Evolutionary conservation across 2,329 filamentous ascomycete genomes (phyloP).

Genomic region (Saccharata proteae): DNA sequence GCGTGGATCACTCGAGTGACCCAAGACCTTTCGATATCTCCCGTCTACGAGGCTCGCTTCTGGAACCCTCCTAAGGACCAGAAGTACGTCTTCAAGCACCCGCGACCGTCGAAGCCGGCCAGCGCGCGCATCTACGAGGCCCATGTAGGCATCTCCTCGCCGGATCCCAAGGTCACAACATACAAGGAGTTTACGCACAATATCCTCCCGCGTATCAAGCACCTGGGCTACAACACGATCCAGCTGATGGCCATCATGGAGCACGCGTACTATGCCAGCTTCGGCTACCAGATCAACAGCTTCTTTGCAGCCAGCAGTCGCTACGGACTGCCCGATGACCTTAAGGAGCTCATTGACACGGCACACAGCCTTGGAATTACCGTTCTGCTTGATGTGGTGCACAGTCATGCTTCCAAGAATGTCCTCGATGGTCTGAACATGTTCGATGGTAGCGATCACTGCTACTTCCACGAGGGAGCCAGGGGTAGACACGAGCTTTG

Average conservation of each 20-base stretch:
- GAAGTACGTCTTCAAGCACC: constrained; percentile 74
- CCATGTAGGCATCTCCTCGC: constrained; percentile 94
- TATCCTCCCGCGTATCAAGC: constrained; percentile 82
- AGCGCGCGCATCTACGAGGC: constrained; percentile 95
- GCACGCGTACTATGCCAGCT: constrained; percentile 97
- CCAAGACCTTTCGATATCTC: constrained; percentile 79
- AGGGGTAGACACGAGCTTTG: constrained; percentile 85
- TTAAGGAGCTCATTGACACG: constrained; percentile 93
- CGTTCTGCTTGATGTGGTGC: constrained; percentile 87
- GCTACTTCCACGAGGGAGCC: constrained; percentile 83
- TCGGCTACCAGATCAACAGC: constrained; percentile 97
- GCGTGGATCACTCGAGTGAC: constrained; percentile 98
- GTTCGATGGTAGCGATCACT: constrained; percentile 89
- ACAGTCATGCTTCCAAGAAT: constrained; percentile 97
- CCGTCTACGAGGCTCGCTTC: constrained; percentile 87
- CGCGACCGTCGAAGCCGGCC: constrained; percentile 66
- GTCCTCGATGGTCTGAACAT: constrained; percentile 88
- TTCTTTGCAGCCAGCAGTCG: constrained; percentile 97
- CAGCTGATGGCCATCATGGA: constrained; percentile 99
- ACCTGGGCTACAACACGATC: constrained; percentile 90
- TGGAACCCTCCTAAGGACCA: constrained; percentile 81
- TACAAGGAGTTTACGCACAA: constrained; percentile 96
- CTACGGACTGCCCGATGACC: constrained; percentile 83
- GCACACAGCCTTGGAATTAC: constrained; percentile 84
- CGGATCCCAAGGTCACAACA: constrained; percentile 75